phyloP scores from a whole-genome alignment of 805 yeast species.

The Metschnikowia peoriensis region DNA sequence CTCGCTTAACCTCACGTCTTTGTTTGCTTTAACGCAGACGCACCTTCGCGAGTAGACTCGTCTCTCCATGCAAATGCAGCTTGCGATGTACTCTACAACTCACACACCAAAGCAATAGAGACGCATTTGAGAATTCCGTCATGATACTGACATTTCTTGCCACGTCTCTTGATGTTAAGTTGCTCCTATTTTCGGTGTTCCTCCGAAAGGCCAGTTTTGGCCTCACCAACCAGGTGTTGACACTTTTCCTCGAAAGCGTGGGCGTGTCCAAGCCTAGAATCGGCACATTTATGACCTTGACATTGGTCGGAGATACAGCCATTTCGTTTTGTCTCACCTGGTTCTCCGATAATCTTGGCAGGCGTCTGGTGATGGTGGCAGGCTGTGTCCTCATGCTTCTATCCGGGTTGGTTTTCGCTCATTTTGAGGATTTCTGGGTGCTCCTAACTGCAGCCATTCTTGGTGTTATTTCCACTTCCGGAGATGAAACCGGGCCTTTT shows the following conservation, averaged over 20 bases:
- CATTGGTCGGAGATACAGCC: conserved; percentile 74
- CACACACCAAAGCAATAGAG: no score
- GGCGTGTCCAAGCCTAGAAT: conserved; percentile 55
- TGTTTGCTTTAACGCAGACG: neutral
- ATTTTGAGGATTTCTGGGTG: conserved; percentile 49
- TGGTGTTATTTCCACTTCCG: conserved; percentile 87
- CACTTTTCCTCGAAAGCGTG: conserved; percentile 59
- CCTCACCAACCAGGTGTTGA: conserved; percentile 72
- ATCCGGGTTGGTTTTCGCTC: conserved; percentile 67
- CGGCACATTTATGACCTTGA: conserved; percentile 79
- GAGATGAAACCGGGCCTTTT: conserved; percentile 90
- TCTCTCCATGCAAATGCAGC: conserved; percentile 1
- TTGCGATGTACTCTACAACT: neutral
- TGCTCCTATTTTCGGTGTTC: conserved; percentile 68
- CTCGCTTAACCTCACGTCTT: neutral
- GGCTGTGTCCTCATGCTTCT: conserved; percentile 68
- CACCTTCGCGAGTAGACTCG: neutral
- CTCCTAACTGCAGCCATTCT: conserved; percentile 69
- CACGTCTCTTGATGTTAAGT: conserved; percentile 47
- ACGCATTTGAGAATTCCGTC: no score
- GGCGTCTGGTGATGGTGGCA: conserved; percentile 57
- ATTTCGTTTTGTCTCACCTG: conserved; percentile 72
- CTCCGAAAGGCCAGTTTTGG: conserved; percentile 75
- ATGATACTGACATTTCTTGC: conserved; percentile 9
- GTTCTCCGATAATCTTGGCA: conserved; percentile 71